Evolutionary conservation across 2,329 filamentous ascomycete genomes (phyloP), one percentile per base, ranked within the genome.

Genomic region (Alternaria infectoria): DNA sequence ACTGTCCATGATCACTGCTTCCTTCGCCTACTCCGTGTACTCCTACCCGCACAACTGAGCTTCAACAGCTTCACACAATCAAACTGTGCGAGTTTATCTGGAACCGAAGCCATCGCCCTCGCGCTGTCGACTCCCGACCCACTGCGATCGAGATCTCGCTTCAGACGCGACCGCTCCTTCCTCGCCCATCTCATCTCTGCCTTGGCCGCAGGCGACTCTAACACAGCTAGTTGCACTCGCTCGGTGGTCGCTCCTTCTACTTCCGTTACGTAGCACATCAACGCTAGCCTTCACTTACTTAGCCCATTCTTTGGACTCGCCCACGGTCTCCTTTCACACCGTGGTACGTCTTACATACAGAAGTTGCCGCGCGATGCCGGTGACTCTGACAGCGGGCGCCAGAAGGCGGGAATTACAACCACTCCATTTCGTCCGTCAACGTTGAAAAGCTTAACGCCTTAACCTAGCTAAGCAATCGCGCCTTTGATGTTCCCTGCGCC

Each of bases 81-180:
- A 23, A 13, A 23, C 19, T 52, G 54, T 28, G 45, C 44, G 19
- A 32, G 25, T 40, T 25, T 21, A 21, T 57, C 55, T 57, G 55
- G 44, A 51, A 52, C 21, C 45, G 55, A 56, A 46, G 30, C 54
- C 36, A 45, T 56, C 23, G 56, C 56, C 9, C 55, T 51, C 23
- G 45, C 51, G 21, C 44, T n/a, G 30, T 60, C 58, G 21, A 26
- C 26, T 19, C 21, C 13, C 21, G 51, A 46, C 17, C 59, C 59
- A 52, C 59, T 19, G 17, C 19, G 17, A 62, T 62, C 47, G 47
- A 62, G 28, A 54, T 62, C 23, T 54, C 43, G 47, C 59, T 62
- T 54, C 54, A 40, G 19, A n/a, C 17, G 45, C 52, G 44, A 49
- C 25, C 44, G 46, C 59, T 17, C 52, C 44, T 57, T 51, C 40